Conservation (phyloP, 352 stramenopile species). For the Globisporangium solare region DNA sequence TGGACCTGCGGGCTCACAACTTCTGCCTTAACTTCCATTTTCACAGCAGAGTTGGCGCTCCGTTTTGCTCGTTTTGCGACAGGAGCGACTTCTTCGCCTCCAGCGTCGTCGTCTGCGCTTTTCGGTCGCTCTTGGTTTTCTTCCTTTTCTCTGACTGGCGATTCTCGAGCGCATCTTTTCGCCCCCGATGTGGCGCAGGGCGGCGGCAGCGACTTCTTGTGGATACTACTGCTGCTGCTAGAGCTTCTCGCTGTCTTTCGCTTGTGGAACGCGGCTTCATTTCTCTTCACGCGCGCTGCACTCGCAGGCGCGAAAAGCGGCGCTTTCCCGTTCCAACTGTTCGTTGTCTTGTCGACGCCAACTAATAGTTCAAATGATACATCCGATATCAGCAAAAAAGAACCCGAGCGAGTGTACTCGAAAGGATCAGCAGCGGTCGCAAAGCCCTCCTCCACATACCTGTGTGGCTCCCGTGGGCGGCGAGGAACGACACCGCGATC, state of each 20-base stretch:
- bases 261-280: background rate
- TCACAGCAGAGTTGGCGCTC: background rate
- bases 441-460: background rate
- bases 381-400: too few relatives aligned
- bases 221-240: constrained; percentile 9
- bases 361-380: constrained; percentile 2
- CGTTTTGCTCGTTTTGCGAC: constrained; percentile 4
- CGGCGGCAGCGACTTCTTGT: background rate
- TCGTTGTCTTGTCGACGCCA: constrained; percentile 21
- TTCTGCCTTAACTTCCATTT: constrained; percentile 1
- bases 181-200: background rate
- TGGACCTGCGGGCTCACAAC: background rate
- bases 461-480: constrained; percentile 51
- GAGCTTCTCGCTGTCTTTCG: constrained; percentile 7
- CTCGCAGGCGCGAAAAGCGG: constrained; percentile 28
- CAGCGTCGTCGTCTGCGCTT: background rate
- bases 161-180: background rate
- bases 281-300: constrained; percentile 7
- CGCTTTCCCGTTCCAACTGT: constrained; percentile 52
- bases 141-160: background rate
- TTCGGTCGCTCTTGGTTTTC: constrained; percentile 2
- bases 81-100: constrained; percentile 2
- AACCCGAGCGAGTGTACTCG: too few relatives aligned
- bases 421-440: background rate
- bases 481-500: constrained; percentile 36